Percentiles rank a stretch among this genome's conserved stretches.
Conservation (phyloP, 371 early-diverging fungal species). For the Zancudomyces culisetae region DNA sequence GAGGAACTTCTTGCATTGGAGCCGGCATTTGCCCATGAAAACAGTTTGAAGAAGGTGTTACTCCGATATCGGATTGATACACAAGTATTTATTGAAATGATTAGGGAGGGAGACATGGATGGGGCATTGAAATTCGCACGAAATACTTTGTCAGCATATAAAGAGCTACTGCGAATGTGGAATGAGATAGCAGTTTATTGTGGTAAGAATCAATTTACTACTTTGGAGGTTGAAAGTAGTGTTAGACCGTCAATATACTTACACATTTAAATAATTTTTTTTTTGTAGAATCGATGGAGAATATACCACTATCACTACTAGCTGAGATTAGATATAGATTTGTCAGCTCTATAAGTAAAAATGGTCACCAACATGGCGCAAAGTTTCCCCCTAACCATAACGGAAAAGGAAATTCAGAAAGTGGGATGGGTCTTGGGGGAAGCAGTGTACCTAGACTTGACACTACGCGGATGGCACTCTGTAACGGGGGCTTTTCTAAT, state of each 20-base stretch:
- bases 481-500: no score
- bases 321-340: background rate
- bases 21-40: background rate
- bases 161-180: background rate
- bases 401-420: no score
- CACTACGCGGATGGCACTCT: no score
- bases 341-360: background rate
- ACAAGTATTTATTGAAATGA: background rate
- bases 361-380: no score
- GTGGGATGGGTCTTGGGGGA: no score
- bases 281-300: background rate
- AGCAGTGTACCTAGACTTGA: no score
- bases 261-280: no score
- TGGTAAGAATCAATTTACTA: background rate
- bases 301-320: background rate
- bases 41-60: background rate
- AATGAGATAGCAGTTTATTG: background rate
- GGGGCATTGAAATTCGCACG: background rate
- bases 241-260: no score
- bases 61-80: background rate
- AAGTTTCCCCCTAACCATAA: no score
- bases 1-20: background rate
- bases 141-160: background rate
- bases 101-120: background rate
- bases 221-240: no score